phyloP scores from a whole-genome alignment of 2,329 filamentous ascomycete species.

The Botrytis byssoidea region DNA sequence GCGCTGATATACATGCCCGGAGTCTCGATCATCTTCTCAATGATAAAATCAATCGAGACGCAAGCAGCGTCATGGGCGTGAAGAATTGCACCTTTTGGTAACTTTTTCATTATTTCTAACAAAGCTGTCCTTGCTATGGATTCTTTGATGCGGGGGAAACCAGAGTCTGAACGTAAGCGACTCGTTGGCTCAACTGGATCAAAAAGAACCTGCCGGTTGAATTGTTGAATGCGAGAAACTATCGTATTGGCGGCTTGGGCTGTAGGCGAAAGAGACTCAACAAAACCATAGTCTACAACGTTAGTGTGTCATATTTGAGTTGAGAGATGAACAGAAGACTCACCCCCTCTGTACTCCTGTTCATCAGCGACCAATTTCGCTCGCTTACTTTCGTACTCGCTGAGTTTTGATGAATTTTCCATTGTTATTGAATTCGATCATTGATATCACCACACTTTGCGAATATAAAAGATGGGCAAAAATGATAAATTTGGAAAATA shows the following conservation, averaged over 20 bases:
- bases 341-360: neutral
- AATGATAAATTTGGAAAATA: too few species aligned
- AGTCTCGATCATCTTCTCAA: slow-evolving; percentile 67
- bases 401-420: neutral
- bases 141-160: slow-evolving; percentile 79
- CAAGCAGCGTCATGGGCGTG: slow-evolving; percentile 88
- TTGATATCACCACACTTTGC: too few species aligned
- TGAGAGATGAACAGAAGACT: neutral
- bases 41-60: slow-evolving; percentile 77
- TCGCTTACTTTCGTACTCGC: neutral
- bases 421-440: neutral
- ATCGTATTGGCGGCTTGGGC: slow-evolving; percentile 73
- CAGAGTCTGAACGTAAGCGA: slow-evolving; percentile 77
- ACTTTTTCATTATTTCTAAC: slow-evolving; percentile 75
- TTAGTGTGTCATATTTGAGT: neutral
- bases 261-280: slow-evolving; percentile 70
- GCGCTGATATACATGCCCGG: slow-evolving; percentile 69
- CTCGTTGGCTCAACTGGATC: slow-evolving; percentile 47
- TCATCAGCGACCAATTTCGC: neutral
- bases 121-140: slow-evolving; percentile 78
- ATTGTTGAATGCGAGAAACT: slow-evolving; percentile 72
- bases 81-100: slow-evolving; percentile 86
- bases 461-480: neutral
- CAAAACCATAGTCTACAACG: slow-evolving; percentile 61
- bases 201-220: slow-evolving; percentile 64